Conservation (phyloP, 2,329 filamentous ascomycete species). For the Dryadomyces quercus-mongolicae region DNA sequence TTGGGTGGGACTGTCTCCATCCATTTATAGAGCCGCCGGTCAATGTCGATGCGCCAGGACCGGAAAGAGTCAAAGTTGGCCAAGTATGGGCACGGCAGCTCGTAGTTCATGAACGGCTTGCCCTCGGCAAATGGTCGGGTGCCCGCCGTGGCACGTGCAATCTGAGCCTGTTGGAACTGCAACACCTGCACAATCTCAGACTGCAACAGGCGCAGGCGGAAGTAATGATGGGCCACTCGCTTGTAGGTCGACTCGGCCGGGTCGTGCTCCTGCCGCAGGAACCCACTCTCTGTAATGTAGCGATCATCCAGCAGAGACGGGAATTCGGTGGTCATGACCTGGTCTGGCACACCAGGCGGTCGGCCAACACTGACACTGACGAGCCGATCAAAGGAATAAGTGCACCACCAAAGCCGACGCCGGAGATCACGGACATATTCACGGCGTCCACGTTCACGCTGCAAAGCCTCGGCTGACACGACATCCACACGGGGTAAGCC, state of each 20-base stretch:
- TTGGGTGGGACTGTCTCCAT: conserved; percentile 69
- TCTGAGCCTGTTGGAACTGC: conserved; percentile 80
- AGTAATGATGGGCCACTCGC: conserved; percentile 82
- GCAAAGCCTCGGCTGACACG: conserved; percentile 23
- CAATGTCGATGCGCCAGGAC: conserved; percentile 80
- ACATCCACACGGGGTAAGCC: conserved; percentile 39
- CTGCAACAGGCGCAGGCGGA: conserved; percentile 75
- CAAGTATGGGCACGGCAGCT: conserved; percentile 75
- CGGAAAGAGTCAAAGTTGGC: conserved; percentile 74
- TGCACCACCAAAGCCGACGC: conserved; percentile 89
- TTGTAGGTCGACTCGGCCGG: conserved; percentile 70
- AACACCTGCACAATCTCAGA: conserved; percentile 92
- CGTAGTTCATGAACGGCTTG: conserved; percentile 65
- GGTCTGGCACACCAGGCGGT: conserved; percentile 90
- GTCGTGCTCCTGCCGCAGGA: conserved; percentile 46
- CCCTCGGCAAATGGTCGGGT: conserved; percentile 42
- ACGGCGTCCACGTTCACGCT: conserved; percentile 49
- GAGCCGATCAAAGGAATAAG: conserved; percentile 87
- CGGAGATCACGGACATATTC: conserved; percentile 81
- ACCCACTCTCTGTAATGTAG: conserved; percentile 71
- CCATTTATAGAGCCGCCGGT: conserved; percentile 74
- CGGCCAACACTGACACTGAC: conserved; percentile 89
- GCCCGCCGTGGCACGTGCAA: conserved; percentile 56
- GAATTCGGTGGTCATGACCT: conserved; percentile 91
- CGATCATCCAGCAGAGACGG: conserved; percentile 80